A percentile compares a stretch with the other conserved stretches of the same genome.
Conservation (phyloP, 1,284 basidiomycete species). For the Sanghuangporus baumii region DNA sequence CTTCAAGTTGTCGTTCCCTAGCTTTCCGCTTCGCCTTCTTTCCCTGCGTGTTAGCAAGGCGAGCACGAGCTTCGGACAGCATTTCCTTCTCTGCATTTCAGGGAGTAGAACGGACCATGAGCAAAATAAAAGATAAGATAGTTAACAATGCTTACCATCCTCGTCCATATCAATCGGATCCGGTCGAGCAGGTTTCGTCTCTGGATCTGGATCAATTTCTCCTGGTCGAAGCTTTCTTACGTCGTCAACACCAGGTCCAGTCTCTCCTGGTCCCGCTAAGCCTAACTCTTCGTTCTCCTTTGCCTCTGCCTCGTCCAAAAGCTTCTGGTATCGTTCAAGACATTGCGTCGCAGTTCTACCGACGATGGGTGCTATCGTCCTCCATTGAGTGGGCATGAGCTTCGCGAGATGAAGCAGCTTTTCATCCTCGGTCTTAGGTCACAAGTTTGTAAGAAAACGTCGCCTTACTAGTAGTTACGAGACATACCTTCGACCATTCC, state of each 20-base stretch:
- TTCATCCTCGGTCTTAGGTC: conserved; percentile 85
- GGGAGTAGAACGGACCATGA: conserved; percentile 10
- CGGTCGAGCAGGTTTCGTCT: conserved; percentile 95
- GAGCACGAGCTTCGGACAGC: conserved; percentile 96
- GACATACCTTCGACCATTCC: conserved; percentile 90
- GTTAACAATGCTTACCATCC: conserved; percentile 56
- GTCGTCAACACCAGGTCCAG: conserved; percentile 88
- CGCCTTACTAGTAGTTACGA: not conserved
- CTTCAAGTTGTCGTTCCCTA: conserved; percentile 92
- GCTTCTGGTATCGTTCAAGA: conserved; percentile 95
- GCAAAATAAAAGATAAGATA: not conserved
- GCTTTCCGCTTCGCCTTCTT: conserved; percentile 99
- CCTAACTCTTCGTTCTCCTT: conserved; percentile 93
- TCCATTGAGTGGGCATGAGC: conserved; percentile 99
- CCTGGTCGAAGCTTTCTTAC: conserved; percentile 87
- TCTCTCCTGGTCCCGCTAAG: conserved; percentile 76
- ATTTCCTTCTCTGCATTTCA: conserved; percentile 88
- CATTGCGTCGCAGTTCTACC: conserved; percentile 99
- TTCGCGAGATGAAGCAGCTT: conserved; percentile 97
- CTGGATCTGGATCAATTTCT: conserved; percentile 98
- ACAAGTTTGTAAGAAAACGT: conserved; percentile 8
- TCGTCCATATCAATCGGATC: conserved; percentile 99
- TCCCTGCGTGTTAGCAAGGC: conserved; percentile 98
- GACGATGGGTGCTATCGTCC: conserved; percentile 98
- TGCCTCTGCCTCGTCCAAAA: conserved; percentile 94